These are phyloP conservation scores for Telopea speciosissima DNA, from an alignment of 177 flowering plant genomes.

Conservation along the genomic window DNA sequence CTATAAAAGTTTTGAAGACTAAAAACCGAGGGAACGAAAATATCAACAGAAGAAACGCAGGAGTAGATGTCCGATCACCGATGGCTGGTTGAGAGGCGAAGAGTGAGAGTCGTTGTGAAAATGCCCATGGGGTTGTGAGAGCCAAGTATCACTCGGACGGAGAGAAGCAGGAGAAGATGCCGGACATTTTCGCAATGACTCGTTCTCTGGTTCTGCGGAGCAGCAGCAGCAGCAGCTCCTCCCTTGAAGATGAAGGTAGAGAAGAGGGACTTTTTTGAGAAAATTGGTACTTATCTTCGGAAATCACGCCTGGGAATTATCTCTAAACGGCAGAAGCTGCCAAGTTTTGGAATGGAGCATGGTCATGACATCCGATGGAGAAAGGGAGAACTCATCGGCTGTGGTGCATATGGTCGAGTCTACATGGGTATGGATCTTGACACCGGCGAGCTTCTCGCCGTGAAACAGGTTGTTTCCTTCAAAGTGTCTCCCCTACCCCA, in stretches of 20 bases:
- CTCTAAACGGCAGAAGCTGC: background rate
- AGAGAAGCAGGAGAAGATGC: conserved; percentile 1
- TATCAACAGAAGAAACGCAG: too few relatives aligned
- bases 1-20: too few relatives aligned
- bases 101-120: too few relatives aligned
- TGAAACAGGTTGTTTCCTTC: background rate
- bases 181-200: background rate
- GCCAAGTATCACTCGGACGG: background rate
- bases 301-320: background rate
- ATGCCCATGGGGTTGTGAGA: background rate
- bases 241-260: background rate
- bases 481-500: background rate
- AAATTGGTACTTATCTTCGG: background rate
- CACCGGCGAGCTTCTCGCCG: conserved; percentile 1
- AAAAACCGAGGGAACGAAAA: too few relatives aligned
- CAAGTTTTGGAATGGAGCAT: background rate
- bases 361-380: background rate
- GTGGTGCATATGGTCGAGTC: conserved; percentile 2
- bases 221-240: background rate
- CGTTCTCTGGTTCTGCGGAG: conserved; percentile 1
- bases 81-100: too few relatives aligned
- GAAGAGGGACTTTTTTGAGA: background rate
- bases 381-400: conserved; percentile 3
- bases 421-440: conserved; percentile 5
- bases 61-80: too few relatives aligned